These are phyloP conservation scores for Ustilago tritici DNA, from an alignment of 1,284 basidiomycete species.

Conservation along the genomic window DNA sequence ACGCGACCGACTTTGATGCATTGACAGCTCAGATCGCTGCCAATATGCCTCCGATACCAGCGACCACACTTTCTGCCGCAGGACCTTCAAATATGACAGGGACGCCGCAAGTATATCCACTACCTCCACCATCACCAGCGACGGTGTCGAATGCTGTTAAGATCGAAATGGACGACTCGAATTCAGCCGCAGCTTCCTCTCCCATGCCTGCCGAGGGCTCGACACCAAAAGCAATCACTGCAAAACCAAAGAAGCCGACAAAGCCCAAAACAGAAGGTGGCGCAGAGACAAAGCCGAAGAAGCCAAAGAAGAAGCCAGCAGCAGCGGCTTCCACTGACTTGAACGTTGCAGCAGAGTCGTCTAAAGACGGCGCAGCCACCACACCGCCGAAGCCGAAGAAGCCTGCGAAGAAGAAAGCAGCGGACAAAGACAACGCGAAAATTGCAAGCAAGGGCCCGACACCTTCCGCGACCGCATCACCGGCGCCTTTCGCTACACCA, in stretches of 20 bases:
- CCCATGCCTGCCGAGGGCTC: slow-evolving; percentile 18
- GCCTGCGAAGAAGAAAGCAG: slow-evolving; percentile 30
- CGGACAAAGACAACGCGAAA: slow-evolving; percentile 17
- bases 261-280: slow-evolving; percentile 37
- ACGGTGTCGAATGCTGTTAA: slow-evolving; percentile 11
- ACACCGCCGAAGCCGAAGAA: slow-evolving; percentile 39
- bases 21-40: slow-evolving; percentile 33
- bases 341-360: slow-evolving; percentile 9
- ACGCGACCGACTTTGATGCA: slow-evolving; percentile 31
- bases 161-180: slow-evolving; percentile 29
- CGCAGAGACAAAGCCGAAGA: slow-evolving; percentile 39
- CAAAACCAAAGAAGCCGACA: slow-evolving; percentile 32
- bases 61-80: slow-evolving; percentile 1
- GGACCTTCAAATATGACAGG: not conserved
- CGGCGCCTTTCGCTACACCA: slow-evolving; percentile 37
- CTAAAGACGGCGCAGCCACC: slow-evolving; percentile 14
- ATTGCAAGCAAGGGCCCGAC: slow-evolving; percentile 6
- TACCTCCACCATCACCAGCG: not conserved
- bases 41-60: slow-evolving; percentile 14
- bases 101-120: not conserved
- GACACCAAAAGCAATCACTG: slow-evolving; percentile 15
- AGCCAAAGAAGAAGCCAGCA: slow-evolving; percentile 41
- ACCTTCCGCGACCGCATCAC: slow-evolving; percentile 26
- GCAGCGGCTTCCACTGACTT: slow-evolving; percentile 4
- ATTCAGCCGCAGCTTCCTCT: slow-evolving; percentile 11